These are phyloP conservation scores for Penicillium argentinense DNA, from an alignment of 495 filamentous ascomycete genomes.

Conservation along the genomic window DNA sequence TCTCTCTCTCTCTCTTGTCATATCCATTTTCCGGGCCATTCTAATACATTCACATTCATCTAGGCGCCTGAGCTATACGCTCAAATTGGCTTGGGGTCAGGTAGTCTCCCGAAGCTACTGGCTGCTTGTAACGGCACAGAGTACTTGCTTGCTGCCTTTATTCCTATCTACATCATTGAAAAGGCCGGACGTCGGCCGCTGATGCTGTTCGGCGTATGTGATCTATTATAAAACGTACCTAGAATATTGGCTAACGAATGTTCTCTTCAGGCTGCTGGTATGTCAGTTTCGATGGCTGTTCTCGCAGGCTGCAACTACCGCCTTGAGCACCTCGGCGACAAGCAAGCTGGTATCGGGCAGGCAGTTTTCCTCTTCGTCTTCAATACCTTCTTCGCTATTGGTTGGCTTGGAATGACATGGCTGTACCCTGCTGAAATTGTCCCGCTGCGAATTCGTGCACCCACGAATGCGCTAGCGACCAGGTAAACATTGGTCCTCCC, in stretches of 20 bases:
- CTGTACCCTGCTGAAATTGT: constrained; percentile 69
- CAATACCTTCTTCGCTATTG: constrained; percentile 69
- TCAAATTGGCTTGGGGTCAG: constrained; percentile 48
- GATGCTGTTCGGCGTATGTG: constrained; percentile 61
- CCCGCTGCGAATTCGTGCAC: constrained; percentile 25
- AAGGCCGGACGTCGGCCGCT: constrained; percentile 62
- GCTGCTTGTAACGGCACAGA: constrained; percentile 64
- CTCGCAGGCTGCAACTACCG: constrained; percentile 47
- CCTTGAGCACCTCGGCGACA: constrained; percentile 26
- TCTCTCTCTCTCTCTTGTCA: too few relatives aligned
- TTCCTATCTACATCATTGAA: constrained; percentile 65
- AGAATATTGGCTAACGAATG: constrained; percentile 2
- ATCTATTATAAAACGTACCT: neutral
- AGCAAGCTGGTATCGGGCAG: constrained; percentile 45
- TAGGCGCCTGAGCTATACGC: constrained; percentile 30
- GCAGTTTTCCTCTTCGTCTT: constrained; percentile 56
- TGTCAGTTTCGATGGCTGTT: constrained; percentile 62
- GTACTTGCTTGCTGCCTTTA: constrained; percentile 67
- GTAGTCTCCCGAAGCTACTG: constrained; percentile 27
- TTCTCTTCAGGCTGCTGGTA: constrained; percentile 45
- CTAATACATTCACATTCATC: too few relatives aligned
- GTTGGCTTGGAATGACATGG: constrained; percentile 72
- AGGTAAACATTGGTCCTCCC: constrained; percentile 5
- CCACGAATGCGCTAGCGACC: constrained; percentile 21
- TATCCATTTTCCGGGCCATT: too few relatives aligned